Percentiles rank a stretch among this genome's conserved stretches.
Evolutionary conservation across 306 rosid species (phyloP).

Genomic region (Prunus mume): DNA sequence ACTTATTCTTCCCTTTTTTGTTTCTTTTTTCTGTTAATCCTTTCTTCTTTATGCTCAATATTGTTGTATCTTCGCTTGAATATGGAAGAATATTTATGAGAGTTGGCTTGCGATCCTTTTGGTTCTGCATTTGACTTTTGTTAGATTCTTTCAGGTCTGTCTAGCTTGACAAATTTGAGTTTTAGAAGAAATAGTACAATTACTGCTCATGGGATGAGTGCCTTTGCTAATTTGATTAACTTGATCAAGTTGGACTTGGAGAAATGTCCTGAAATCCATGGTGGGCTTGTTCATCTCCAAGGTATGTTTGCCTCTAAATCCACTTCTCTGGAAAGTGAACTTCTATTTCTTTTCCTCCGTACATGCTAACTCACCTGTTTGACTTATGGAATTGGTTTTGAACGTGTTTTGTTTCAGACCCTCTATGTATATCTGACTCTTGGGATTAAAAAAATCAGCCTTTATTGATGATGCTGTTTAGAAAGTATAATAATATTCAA

Average conservation of each 20-base stretch:
- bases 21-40: not conserved
- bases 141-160: slow-evolving; percentile 58
- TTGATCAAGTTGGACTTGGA: slow-evolving; percentile 89
- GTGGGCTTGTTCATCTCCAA: slow-evolving; percentile 78
- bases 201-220: slow-evolving; percentile 80
- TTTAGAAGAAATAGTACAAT: slow-evolving; percentile 77
- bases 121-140: slow-evolving; percentile 17
- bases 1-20: not conserved
- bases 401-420: not conserved
- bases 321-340: not conserved
- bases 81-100: not conserved
- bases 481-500: not conserved
- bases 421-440: not conserved
- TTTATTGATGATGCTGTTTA: not conserved
- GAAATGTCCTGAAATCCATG: slow-evolving; percentile 90
- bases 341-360: not conserved
- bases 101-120: not conserved
- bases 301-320: slow-evolving; percentile 42
- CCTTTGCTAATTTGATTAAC: slow-evolving; percentile 56
- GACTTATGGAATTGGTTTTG: not conserved
- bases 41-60: not conserved
- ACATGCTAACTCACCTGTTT: not conserved
- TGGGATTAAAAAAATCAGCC: not conserved
- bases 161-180: slow-evolving; percentile 77
- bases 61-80: not conserved